Evolutionary conservation across 2,329 filamentous ascomycete species (phyloP).

Genomic region (Ascochyta lentis): DNA sequence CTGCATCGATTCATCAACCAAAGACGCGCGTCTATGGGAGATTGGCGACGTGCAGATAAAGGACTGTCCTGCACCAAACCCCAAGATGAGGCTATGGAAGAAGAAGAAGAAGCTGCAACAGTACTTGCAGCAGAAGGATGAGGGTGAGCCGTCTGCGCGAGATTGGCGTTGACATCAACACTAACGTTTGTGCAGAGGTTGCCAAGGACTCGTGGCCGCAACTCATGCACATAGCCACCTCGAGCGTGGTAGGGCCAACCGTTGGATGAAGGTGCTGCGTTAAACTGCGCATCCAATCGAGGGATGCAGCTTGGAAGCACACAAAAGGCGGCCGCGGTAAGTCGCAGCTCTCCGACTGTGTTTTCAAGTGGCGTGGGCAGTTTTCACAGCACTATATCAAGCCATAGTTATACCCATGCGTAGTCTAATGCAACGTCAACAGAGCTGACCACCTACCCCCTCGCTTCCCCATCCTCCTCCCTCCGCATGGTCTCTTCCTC

Average conservation of each 20-base stretch:
- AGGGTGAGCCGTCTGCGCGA: background rate
- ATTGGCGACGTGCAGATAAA: background rate
- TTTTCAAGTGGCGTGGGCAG: no score
- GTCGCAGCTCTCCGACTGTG: no score
- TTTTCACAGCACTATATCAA: no score
- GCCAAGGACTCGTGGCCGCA: slow-evolving; percentile 11
- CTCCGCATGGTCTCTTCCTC: slow-evolving; percentile 35
- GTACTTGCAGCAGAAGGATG: background rate
- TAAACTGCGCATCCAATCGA: no score
- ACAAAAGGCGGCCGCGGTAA: no score
- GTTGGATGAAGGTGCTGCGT: background rate
- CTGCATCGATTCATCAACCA: background rate
- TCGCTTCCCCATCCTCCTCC: slow-evolving; percentile 41
- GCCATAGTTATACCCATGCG: no score
- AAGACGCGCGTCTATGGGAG: background rate
- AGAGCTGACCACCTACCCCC: slow-evolving; percentile 20
- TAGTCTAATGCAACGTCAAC: background rate
- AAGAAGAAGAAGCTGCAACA: background rate
- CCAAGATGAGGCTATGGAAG: background rate
- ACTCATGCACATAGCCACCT: slow-evolving; percentile 4
- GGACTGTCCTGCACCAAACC: background rate
- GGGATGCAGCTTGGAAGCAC: no score
- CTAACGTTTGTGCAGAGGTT: slow-evolving; percentile 2
- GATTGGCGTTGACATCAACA: background rate
- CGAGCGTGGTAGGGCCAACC: background rate